Conservation (phyloP, 257 asterid genomes). For the Petunia secreta region DNA sequence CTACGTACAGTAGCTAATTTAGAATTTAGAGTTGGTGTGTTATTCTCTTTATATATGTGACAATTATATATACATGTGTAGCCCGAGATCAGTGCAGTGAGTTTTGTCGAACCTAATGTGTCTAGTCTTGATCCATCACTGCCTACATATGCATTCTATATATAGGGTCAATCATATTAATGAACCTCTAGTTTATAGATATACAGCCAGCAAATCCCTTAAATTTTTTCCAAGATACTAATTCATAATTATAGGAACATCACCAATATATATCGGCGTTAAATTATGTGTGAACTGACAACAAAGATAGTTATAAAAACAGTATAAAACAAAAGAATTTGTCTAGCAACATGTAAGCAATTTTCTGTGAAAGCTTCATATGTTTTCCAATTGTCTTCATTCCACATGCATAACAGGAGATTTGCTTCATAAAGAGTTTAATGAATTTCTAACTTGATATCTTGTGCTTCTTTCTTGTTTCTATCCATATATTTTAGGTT, state of each 20-base stretch:
- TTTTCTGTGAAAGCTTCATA: no score
- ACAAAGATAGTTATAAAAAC: background rate
- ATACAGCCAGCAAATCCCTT: background rate
- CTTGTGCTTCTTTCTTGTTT: background rate
- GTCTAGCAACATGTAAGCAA: background rate
- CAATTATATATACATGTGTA: background rate
- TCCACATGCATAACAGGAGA: no score
- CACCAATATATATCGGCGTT: background rate
- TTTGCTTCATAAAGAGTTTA: no score
- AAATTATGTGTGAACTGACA: background rate
- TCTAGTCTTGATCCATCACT: background rate
- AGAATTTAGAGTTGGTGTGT: background rate
- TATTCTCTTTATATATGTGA: slow-evolving; percentile 15
- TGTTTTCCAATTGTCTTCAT: no score
- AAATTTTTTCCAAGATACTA: background rate
- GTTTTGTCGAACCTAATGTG: background rate
- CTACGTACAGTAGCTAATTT: background rate
- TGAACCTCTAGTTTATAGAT: background rate
- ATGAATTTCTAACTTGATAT: no score
- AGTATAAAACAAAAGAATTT: background rate
- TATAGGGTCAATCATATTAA: background rate
- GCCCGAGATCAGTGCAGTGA: no score
- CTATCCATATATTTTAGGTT: slow-evolving; percentile 34
- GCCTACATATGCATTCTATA: background rate
- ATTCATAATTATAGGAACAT: background rate